phyloP scores from a whole-genome alignment of 805 yeast species.

The Candida nonsorbophila region DNA sequence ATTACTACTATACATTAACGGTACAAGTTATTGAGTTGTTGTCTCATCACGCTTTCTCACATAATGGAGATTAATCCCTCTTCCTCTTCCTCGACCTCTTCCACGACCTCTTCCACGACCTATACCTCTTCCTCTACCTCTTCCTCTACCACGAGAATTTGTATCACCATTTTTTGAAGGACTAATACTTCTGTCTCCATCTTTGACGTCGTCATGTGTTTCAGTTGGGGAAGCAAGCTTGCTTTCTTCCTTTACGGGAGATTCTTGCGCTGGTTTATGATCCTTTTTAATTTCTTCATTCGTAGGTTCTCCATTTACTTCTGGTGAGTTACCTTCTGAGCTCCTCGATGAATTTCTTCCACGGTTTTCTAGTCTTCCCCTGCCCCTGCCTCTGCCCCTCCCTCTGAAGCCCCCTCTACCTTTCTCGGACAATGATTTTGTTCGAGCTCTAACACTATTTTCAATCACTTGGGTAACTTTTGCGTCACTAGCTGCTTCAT shows the following conservation, averaged over 20 bases:
- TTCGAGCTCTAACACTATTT: constrained; percentile 3
- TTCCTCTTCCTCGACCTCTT: constrained; percentile 13
- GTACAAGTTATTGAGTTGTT: constrained; percentile 4
- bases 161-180: too few relatives aligned
- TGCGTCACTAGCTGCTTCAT: constrained; percentile 4
- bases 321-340: neutral
- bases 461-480: constrained; percentile 5
- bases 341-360: neutral
- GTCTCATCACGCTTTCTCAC: constrained; percentile 13
- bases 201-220: neutral
- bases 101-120: constrained; percentile 15
- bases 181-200: constrained; percentile 1
- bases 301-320: neutral
- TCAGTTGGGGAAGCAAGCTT: neutral
- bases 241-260: constrained; percentile 1
- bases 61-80: constrained; percentile 19
- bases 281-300: constrained; percentile 1
- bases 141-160: too few relatives aligned
- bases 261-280: neutral
- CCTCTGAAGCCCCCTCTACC: constrained; percentile 4
- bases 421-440: neutral
- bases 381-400: constrained; percentile 11
- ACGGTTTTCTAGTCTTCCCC: constrained; percentile 5
- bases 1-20: constrained; percentile 7
- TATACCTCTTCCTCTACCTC: constrained; percentile 7